These are phyloP conservation scores for Blastocystis sp. DNA, from an alignment of 352 stramenopile genomes.

Conservation along the genomic window DNA sequence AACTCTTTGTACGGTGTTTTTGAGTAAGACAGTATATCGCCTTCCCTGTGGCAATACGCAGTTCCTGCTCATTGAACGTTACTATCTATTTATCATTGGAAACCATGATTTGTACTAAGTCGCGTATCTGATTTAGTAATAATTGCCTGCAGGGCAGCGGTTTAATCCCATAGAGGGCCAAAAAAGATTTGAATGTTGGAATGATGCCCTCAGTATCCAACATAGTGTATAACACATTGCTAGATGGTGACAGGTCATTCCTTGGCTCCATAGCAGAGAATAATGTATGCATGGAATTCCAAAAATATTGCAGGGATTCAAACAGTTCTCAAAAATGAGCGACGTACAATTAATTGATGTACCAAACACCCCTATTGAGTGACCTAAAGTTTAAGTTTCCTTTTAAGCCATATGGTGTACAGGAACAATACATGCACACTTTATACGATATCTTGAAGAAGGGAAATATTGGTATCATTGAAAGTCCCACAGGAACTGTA, in stretches of 20 bases:
- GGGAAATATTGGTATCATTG: constrained; percentile 79
- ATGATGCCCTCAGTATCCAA: not conserved
- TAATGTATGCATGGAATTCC: not conserved
- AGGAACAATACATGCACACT: constrained; percentile 78
- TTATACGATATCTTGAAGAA: constrained; percentile 75
- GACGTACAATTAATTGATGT: no score
- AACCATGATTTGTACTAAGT: not conserved
- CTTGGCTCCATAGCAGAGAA: not conserved
- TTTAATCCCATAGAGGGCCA: not conserved
- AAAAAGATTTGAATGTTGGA: not conserved
- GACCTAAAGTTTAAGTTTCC: constrained; percentile 68
- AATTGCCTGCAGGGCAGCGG: not conserved
- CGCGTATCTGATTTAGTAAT: not conserved
- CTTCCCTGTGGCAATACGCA: not conserved
- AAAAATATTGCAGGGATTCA: not conserved
- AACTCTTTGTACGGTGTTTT: not conserved
- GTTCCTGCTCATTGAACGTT: not conserved
- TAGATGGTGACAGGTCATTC: not conserved
- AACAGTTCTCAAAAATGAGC: not conserved
- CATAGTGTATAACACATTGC: not conserved
- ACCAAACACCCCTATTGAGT: not conserved
- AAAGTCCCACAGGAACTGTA: constrained; percentile 81
- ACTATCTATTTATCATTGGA: not conserved
- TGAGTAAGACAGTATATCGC: not conserved
- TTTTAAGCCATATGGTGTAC: constrained; percentile 80